Evolutionary conservation across 371 early-diverging fungal species (phyloP), one percentile per base, ranked within the genome.

Genomic region (Circinella minor): DNA sequence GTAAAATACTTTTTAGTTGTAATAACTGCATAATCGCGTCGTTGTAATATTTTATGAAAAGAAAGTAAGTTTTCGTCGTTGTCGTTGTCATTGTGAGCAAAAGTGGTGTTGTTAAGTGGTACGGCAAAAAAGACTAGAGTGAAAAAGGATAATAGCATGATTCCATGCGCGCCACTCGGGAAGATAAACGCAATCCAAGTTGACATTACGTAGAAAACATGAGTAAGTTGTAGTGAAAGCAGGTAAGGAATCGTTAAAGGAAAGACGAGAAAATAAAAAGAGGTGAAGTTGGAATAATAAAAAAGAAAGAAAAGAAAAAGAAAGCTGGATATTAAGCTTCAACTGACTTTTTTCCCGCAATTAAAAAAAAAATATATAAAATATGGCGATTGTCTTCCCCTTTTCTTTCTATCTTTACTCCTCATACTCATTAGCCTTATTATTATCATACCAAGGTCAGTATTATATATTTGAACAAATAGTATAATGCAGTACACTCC

Each of bases 71-170:
- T 43, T 43, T 43, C 43, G 11, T 43, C 6, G 43, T 43, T 11
- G 43, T 43, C 43, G 43, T 43, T 11, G 51, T 13, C 4, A 3
- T 51, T 1, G n/a, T 18, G 6, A 34, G 20, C 57, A 5, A n/a
- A 17, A 8, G n/a, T 18, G 57, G 57, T 57, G 57, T 18, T 57
- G 57, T 13, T 51, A 13, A 15, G 57, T 36, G 69, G 70, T 34
- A 70, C 64, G 61, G 70, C 54, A 17, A 70, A 39, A 27, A 61
- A 65, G 51, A 70, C 36, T n/a, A 70, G 51, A 10, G 65, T 34
- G 47, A 48, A 36, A 43, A 70, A 65, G 36, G 65, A 43, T 17
- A 70, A 36, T 15, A 65, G 55, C 70, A 70, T 70, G 36, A 70
- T 4, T 20, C 60, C 70, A 61, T 70, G 70, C 7, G 63, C 46